Base-by-base conservation (phyloP, 768 basidiomycete genomes). In the Pleurotus ostreatus region DNA sequence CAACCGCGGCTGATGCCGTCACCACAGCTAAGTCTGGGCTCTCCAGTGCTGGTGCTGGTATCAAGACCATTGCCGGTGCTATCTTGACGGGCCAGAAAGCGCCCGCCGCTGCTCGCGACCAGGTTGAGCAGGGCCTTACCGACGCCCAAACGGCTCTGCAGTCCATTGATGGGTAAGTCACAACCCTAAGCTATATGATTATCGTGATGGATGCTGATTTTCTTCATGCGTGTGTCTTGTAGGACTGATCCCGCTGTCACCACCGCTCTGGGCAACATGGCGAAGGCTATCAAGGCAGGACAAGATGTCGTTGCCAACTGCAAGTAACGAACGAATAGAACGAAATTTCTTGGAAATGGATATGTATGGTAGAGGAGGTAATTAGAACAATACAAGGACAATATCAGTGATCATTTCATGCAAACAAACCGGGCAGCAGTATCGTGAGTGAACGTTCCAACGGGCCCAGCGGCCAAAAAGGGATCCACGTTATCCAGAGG, bases 201-300 rank as follows among this genome's bases (percentile, higher is more conserved):
- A 11, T 34, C 30, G 4, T 34, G 11, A 40, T 13, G 15, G 15
- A 44, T 38, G 13, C 13, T 18, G 20, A 22, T 30, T 12, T 56
- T 13, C 3, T 46, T n/a, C 13, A 13, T 39, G 6, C 20, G 16
- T 38, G 37, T 41, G 41, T 12, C 3, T 41, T 55, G 5, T 51
- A 58, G 57, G 26, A 57, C 44, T 20, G 57, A 61, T 47, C 56
- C 60, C 13, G 54, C 57, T 45, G 56, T 61, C 13, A 39, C 54
- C 20, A 22, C 57, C 16, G 60, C 60, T 8, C 22, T 30, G 15
- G 46, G 44, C 43, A 37, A 45, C 16, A 45, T 55, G 54, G 30
- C 41, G 3, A 46, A 46, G 13, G 54, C 54, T 16, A 55, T 55
- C 11, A 13, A 45, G 23, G 41, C 54, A 5, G 54, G 54, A 3